A percentile compares a stretch with the other conserved stretches of the same genome.
Conservation (phyloP, 2,329 filamentous ascomycete species). For the Ophiostoma sp. region DNA sequence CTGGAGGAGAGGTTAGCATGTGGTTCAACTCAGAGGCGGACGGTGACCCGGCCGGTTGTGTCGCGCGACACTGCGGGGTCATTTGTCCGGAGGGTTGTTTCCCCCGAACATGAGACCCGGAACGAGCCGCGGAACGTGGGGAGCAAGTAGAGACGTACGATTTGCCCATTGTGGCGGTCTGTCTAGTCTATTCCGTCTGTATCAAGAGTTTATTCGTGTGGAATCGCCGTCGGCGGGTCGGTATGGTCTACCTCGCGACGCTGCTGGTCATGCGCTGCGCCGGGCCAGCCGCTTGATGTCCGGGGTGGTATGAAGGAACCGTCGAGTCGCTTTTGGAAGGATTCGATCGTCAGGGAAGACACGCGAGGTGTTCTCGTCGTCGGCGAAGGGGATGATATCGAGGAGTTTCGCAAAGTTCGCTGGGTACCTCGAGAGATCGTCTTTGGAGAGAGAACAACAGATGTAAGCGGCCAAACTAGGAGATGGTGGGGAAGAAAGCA, state of each 20-base stretch:
- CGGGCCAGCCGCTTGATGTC: constrained; percentile 16
- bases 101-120: not conserved
- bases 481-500: not conserved
- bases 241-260: not conserved
- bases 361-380: not conserved
- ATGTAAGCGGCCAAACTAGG: not conserved
- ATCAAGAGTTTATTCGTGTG: not conserved
- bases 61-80: constrained; percentile 10
- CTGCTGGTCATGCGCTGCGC: constrained; percentile 23
- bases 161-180: constrained; percentile 47
- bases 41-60: not conserved
- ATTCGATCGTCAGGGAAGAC: not conserved
- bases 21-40: not conserved
- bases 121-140: not conserved
- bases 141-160: constrained; percentile 46
- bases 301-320: not conserved
- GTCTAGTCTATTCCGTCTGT: too few species aligned
- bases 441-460: not conserved
- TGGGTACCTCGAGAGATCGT: not conserved
- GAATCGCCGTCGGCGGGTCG: not conserved
- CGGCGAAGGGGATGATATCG: not conserved
- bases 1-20: constrained; percentile 48
- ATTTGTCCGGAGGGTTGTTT: not conserved
- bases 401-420: not conserved
- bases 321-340: not conserved